Evolutionary conservation across 2,329 filamentous ascomycete genomes (phyloP).

Genomic region (Fusarium poae): DNA sequence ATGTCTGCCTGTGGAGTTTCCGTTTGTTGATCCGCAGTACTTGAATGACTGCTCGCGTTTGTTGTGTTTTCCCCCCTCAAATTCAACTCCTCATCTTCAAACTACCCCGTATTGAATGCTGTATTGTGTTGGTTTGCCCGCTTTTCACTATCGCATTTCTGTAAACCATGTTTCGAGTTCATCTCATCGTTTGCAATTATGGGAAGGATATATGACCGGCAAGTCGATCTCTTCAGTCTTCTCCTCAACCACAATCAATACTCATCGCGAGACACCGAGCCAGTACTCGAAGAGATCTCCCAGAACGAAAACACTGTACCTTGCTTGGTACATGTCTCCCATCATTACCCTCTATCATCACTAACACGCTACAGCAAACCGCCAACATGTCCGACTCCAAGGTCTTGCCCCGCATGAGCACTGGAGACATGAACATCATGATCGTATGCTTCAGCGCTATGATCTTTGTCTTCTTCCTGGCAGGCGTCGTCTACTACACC

Average conservation of each 20-base stretch:
- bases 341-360: background rate
- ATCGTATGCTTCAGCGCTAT: background rate
- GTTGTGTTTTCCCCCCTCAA: background rate
- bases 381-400: background rate
- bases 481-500: background rate
- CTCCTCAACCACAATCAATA: background rate
- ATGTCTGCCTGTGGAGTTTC: background rate
- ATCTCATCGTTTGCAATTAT: background rate
- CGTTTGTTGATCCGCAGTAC: background rate
- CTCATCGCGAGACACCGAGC: background rate
- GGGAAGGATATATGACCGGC: background rate
- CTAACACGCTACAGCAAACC: constrained; percentile 13
- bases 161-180: background rate
- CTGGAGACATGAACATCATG: background rate
- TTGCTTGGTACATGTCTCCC: background rate
- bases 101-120: background rate
- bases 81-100: background rate
- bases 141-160: background rate
- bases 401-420: constrained; percentile 7
- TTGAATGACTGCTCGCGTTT: background rate
- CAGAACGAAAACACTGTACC: background rate
- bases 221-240: background rate
- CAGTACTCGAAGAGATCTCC: background rate
- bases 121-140: background rate
- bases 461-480: constrained; percentile 3